Conservation (phyloP, 768 basidiomycete species). For the Agaricus blazei region DNA sequence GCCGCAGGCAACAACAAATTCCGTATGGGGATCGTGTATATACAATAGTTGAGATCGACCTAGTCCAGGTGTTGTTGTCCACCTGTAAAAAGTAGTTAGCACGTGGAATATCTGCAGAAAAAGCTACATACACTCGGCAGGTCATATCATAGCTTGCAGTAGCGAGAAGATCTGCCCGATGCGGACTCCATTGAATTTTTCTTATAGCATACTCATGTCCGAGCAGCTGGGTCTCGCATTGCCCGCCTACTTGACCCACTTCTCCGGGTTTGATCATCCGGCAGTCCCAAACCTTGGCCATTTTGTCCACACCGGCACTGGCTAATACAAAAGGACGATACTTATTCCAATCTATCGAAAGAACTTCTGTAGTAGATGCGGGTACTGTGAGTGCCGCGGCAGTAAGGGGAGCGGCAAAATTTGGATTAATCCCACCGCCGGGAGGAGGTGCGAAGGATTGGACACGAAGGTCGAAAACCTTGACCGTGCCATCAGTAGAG, state of each 20-base stretch:
- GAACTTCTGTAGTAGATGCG: slow-evolving; percentile 72
- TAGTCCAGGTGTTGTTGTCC: slow-evolving; percentile 59
- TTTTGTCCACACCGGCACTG: slow-evolving; percentile 74
- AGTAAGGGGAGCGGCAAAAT: slow-evolving; percentile 65
- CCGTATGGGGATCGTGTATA: slow-evolving; percentile 86
- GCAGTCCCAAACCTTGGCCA: slow-evolving; percentile 79
- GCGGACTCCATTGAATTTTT: slow-evolving; percentile 87
- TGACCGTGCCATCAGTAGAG: slow-evolving; percentile 82
- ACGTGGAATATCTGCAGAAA: slow-evolving; percentile 1
- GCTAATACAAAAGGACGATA: slow-evolving; percentile 77
- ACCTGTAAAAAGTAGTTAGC: slow-evolving; percentile 36
- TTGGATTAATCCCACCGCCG: slow-evolving; percentile 33
- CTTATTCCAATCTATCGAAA: slow-evolving; percentile 91
- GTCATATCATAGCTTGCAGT: slow-evolving; percentile 91
- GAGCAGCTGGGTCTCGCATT: slow-evolving; percentile 62
- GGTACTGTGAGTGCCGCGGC: slow-evolving; percentile 74
- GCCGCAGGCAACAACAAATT: slow-evolving; percentile 88
- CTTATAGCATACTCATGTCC: slow-evolving; percentile 92
- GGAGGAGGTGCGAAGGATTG: slow-evolving; percentile 50
- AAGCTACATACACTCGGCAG: slow-evolving; percentile 68
- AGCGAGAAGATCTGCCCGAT: slow-evolving; percentile 64
- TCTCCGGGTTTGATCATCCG: slow-evolving; percentile 69
- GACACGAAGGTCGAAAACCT: slow-evolving; percentile 73
- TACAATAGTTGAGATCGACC: slow-evolving; percentile 50
- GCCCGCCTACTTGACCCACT: slow-evolving; percentile 57